Percentiles rank a stretch among this genome's conserved stretches.
Evolutionary conservation across 257 asterid species (phyloP).

Genomic region (Lavandula angustifolia): DNA sequence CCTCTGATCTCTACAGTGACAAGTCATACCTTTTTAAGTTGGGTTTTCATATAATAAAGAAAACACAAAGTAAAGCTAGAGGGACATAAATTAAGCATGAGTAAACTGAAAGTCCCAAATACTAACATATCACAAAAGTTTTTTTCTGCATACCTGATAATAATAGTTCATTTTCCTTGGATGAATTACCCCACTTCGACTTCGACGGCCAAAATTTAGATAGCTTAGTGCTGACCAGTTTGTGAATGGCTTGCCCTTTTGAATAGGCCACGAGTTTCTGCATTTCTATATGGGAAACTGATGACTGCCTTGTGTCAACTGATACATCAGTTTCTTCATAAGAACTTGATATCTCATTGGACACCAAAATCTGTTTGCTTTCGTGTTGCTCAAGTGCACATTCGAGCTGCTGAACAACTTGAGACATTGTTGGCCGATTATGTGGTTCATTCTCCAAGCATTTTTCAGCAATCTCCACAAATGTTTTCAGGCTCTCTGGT

Average conservation of each 20-base stretch:
- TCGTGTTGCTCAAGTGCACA: constrained; percentile 38
- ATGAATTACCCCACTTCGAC: background rate
- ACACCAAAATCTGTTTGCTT: background rate
- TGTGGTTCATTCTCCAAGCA: constrained; percentile 53
- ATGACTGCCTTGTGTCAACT: background rate
- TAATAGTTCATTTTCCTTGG: background rate
- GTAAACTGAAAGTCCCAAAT: too few species aligned
- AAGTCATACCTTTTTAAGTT: background rate
- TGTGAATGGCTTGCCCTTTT: background rate
- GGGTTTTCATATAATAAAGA: background rate
- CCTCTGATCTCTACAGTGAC: constrained; percentile 18
- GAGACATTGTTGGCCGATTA: constrained; percentile 62
- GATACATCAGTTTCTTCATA: constrained; percentile 2
- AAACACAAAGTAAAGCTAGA: background rate
- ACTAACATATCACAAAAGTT: too few species aligned
- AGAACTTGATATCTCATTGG: constrained; percentile 12
- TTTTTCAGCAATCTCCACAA: constrained; percentile 45
- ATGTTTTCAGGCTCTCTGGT: constrained; percentile 41
- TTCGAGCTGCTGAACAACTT: constrained; percentile 48
- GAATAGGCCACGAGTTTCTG: background rate
- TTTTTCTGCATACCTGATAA: constrained; percentile 1
- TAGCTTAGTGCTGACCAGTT: background rate
- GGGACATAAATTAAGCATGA: too few species aligned
- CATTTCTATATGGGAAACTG: constrained; percentile 14
- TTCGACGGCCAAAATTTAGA: constrained; percentile 4